phyloP scores from a whole-genome alignment of 805 yeast species.

The Candida mattraensis region DNA sequence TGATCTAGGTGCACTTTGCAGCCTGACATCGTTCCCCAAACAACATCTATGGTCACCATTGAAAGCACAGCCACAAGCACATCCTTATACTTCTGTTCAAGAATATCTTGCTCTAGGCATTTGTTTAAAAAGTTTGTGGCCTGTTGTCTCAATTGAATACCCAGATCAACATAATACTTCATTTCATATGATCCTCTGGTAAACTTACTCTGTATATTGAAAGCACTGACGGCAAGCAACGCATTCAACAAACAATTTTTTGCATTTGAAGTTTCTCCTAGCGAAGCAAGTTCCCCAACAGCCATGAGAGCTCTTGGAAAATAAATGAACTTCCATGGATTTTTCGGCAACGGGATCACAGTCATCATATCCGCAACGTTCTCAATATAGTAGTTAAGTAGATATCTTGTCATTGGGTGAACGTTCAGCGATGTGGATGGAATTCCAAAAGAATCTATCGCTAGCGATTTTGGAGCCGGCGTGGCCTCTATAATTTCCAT shows the following conservation, averaged over 20 bases:
- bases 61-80: constrained; percentile 79
- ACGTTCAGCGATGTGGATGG: constrained; percentile 64
- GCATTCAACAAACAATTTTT: constrained; percentile 79
- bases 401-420: constrained; percentile 68
- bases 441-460: constrained; percentile 39
- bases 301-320: constrained; percentile 82
- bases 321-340: constrained; percentile 88
- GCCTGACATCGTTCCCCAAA: constrained; percentile 89
- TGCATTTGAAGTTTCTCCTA: constrained; percentile 74
- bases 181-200: constrained; percentile 64
- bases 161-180: constrained; percentile 69
- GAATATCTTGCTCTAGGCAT: constrained; percentile 52
- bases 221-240: constrained; percentile 76
- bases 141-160: constrained; percentile 71
- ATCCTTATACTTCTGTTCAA: constrained; percentile 74
- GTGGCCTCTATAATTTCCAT: constrained; percentile 48
- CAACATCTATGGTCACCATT: constrained; percentile 85
- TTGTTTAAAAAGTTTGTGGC: constrained; percentile 67
- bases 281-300: constrained; percentile 72
- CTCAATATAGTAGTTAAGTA: constrained; percentile 68
- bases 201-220: constrained; percentile 73
- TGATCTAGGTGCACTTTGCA: constrained; percentile 73
- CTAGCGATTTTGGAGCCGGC: constrained; percentile 46
- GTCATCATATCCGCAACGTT: constrained; percentile 77
- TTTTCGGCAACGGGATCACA: constrained; percentile 63